A percentile compares a stretch with the other conserved stretches of the same genome.
Evolutionary conservation across 495 filamentous ascomycete species (phyloP).

Genomic region (Aspergillus egyptiacus): DNA sequence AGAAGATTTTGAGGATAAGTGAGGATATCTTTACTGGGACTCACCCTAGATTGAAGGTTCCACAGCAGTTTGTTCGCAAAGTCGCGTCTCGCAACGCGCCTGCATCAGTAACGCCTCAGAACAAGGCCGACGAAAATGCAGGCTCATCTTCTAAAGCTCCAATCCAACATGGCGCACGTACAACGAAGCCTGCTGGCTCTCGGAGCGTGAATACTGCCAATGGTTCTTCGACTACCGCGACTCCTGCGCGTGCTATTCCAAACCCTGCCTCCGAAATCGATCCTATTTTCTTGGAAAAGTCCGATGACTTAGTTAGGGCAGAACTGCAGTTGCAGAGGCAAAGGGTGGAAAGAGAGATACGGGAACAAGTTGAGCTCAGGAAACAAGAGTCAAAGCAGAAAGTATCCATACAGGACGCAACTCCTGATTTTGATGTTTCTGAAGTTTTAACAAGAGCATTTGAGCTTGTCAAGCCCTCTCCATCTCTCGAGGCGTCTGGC

Average conservation of each 20-base stretch:
- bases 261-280: conserved; percentile 53
- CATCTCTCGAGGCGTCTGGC: conserved; percentile 46
- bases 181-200: conserved; percentile 22
- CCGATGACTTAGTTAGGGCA: conserved; percentile 73
- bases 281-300: conserved; percentile 77
- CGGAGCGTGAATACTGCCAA: conserved; percentile 29
- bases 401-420: conserved; percentile 49
- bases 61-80: conserved; percentile 53
- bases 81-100: conserved; percentile 27
- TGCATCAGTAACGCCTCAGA: conserved; percentile 19
- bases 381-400: conserved; percentile 51
- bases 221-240: conserved; percentile 20
- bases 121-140: conserved; percentile 22
- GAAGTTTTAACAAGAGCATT: conserved; percentile 68
- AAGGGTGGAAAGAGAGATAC: conserved; percentile 69
- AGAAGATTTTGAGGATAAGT: conserved; percentile 68
- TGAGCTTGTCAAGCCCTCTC: conserved; percentile 61
- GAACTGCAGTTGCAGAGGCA: conserved; percentile 76
- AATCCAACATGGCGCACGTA: conserved; percentile 24
- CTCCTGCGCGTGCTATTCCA: conserved; percentile 31
- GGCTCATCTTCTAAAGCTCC: conserved; percentile 24
- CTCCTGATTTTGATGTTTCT: conserved; percentile 67
- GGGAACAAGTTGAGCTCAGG: conserved; percentile 66
- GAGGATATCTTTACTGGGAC: conserved; percentile 69
- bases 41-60: conserved; percentile 68